Conservation (phyloP, 2,329 filamentous ascomycete genomes). For the Nigrospora sphaerica region DNA sequence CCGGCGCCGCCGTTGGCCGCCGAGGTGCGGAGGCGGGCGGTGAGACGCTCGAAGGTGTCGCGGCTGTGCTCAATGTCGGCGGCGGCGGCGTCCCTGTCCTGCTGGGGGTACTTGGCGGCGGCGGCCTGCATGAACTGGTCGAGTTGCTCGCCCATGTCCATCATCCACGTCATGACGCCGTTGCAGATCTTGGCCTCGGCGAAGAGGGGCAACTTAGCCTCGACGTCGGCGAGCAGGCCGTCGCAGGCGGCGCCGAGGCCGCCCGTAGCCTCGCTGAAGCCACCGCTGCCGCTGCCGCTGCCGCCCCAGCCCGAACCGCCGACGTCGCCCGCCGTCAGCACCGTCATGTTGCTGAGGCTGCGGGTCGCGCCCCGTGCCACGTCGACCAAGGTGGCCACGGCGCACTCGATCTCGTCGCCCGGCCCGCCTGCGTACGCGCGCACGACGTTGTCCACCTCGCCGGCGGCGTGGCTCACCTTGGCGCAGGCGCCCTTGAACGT, state of each 20-base stretch:
- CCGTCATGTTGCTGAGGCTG: no score
- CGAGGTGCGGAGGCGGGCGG: no score
- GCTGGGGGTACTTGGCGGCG: no score
- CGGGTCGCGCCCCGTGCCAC: not conserved
- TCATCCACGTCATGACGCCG: not conserved
- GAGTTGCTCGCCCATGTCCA: not conserved
- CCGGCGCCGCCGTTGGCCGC: no score
- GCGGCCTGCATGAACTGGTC: no score
- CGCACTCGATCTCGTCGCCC: not conserved
- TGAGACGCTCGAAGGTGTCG: no score
- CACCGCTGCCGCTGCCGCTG: not conserved
- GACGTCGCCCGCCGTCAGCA: not conserved
- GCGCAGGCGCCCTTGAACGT: not conserved
- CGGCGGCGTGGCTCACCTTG: not conserved
- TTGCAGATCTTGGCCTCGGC: not conserved
- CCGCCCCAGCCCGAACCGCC: not conserved
- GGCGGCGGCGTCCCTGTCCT: no score
- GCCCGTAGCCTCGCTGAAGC: not conserved
- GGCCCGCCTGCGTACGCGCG: not conserved
- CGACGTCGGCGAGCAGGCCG: not conserved
- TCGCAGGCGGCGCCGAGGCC: not conserved
- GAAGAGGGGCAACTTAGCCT: not conserved
- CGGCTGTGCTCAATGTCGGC: no score
- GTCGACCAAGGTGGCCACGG: not conserved
- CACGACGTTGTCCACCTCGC: not conserved